These are phyloP conservation scores for Colletotrichum abscissum DNA, from an alignment of 2,329 filamentous ascomycete species.

Conservation along the genomic window DNA sequence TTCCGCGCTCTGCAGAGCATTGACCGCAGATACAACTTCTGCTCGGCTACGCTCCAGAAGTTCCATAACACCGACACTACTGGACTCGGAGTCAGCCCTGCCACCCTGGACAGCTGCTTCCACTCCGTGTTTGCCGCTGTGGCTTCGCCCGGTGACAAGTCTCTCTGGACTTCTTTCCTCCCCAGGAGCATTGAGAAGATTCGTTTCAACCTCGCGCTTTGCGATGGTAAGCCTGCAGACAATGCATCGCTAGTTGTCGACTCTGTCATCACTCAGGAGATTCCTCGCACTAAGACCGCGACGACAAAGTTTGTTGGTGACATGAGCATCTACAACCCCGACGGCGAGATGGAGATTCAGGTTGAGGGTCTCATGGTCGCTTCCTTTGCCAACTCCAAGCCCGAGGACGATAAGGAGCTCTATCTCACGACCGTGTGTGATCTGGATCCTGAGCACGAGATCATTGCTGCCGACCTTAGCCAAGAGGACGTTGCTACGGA, in stretches of 20 bases:
- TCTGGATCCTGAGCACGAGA: constrained; percentile 54
- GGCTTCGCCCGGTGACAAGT: constrained; percentile 46
- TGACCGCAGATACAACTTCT: constrained; percentile 33
- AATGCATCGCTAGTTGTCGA: constrained; percentile 42
- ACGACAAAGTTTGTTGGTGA: constrained; percentile 49
- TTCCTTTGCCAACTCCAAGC: constrained; percentile 44
- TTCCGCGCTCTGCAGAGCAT: constrained; percentile 38
- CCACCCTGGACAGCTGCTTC: constrained; percentile 47
- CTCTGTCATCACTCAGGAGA: constrained; percentile 44
- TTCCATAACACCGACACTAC: constrained; percentile 40
- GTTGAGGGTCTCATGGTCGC: constrained; percentile 47
- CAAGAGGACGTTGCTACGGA: constrained; percentile 25
- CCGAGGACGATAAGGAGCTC: constrained; percentile 47
- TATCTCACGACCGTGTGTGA: constrained; percentile 49
- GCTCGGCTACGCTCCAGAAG: constrained; percentile 35
- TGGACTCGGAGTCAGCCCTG: constrained; percentile 46
- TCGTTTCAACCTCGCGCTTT: constrained; percentile 30
- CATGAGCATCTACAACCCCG: constrained; percentile 46
- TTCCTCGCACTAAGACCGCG: constrained; percentile 37
- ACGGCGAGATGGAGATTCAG: constrained; percentile 45
- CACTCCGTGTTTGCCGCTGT: constrained; percentile 48
- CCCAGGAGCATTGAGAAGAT: constrained; percentile 42
- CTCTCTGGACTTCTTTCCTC: constrained; percentile 46
- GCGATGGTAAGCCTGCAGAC: constrained; percentile 15
- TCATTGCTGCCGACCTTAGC: constrained; percentile 39